Evolutionary conservation across 306 rosid genomes (phyloP), one percentile per base, ranked within the genome.

Genomic region (Cucurbita maxima): DNA sequence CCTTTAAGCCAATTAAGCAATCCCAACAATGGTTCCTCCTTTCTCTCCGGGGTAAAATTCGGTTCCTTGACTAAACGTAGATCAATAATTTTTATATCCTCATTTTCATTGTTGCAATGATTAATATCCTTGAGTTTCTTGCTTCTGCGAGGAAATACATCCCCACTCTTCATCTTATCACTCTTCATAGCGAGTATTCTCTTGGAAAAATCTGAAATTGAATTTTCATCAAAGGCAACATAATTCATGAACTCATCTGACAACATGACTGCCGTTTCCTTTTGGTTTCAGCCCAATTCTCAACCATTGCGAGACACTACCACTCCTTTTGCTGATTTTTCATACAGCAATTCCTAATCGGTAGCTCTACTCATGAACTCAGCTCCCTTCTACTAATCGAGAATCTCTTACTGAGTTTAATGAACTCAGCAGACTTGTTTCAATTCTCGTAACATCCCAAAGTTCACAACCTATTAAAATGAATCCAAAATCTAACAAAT

Each of bases 1-100:
- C 22, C 45, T 4, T 58, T 75, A 73, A 91, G 72, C 99, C 99
- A 94, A 30, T 58, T 66, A 67, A 89, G 55, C 80, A 91, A 53
- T 59, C 78, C 86, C 71, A 57, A 37, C 16, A 80, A 2, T 10
- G 83, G 78, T 59, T 83, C 87, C 10, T 36, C 59, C 37, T 51
- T 75, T 79, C 62, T 75, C 60, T 75, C 45, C 6, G 0, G 61
- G 19, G 16, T 25, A 34, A 34, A 50, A 61, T 37, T 38, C 77
- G 76, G 83, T 75, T 84, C 83, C 84, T 80, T 83, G 10, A 19
- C 25, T 4, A 16, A 37, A 38, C 40, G 37, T 72, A 63, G 38
- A 37, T 72, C 76, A 12, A 72, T n/a, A 54, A 72, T 41, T 41
- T 53, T 55, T 40, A 11, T 13, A 36, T 56, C 72, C 19, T 22